A percentile compares a stretch with the other conserved stretches of the same genome.
Conservation (phyloP, 164 flowering plant genomes). For the Berberis vulgaris region DNA sequence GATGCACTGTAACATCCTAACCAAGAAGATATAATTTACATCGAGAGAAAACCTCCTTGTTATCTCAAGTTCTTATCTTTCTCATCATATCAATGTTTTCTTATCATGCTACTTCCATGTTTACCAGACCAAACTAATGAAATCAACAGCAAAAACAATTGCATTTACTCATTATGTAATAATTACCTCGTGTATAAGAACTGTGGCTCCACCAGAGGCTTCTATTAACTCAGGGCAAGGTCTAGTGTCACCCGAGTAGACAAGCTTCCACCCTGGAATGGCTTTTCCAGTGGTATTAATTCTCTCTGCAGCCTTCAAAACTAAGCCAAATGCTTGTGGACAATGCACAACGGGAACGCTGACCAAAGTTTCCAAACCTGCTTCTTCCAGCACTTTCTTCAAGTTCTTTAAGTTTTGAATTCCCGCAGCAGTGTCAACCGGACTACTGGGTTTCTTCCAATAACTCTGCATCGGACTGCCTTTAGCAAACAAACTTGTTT, state of each 20-base stretch:
- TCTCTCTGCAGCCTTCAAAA: conserved; percentile 62
- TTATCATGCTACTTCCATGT: not conserved
- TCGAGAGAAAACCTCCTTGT: not conserved
- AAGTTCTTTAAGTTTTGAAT: conserved; percentile 35
- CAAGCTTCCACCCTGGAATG: conserved; percentile 97
- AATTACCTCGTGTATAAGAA: conserved; percentile 91
- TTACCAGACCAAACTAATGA: not conserved
- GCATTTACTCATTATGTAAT: conserved; percentile 4
- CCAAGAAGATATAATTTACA: not conserved
- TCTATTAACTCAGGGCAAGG: conserved; percentile 69
- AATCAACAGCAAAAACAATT: not conserved
- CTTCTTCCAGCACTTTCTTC: conserved; percentile 50
- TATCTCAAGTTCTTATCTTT: too few relatives aligned
- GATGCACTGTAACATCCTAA: too few relatives aligned
- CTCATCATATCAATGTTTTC: not conserved
- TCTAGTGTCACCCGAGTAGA: conserved; percentile 95
- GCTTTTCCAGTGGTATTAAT: conserved; percentile 48
- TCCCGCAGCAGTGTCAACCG: conserved; percentile 21
- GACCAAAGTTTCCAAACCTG: conserved; percentile 64
- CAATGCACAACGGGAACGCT: conserved; percentile 95
- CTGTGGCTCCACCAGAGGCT: conserved; percentile 85
- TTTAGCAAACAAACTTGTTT: conserved; percentile 41
- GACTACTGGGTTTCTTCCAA: conserved; percentile 51
- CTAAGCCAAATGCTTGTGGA: conserved; percentile 80
- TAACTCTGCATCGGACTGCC: conserved; percentile 66